These are phyloP conservation scores for Chrysophaeum taylorii DNA, from an alignment of 352 stramenopile species.

Conservation along the genomic window DNA sequence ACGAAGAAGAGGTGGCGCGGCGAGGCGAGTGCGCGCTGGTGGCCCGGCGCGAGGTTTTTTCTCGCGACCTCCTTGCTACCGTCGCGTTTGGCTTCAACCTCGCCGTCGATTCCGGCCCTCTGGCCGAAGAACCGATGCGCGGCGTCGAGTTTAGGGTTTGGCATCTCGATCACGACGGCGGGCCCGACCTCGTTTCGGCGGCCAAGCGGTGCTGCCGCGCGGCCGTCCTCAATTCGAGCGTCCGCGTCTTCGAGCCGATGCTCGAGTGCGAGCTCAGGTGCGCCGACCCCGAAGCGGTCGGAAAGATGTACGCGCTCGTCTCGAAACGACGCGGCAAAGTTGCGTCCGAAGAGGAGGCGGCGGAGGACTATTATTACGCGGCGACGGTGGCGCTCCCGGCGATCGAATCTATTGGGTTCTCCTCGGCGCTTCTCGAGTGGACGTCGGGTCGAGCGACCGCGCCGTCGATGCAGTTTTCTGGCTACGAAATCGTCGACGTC, in stretches of 20 bases:
- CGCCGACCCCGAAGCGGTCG: neutral
- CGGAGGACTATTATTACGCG: too few species aligned
- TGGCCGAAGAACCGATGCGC: slow-evolving; percentile 7
- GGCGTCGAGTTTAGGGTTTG: neutral
- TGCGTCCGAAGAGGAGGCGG: neutral
- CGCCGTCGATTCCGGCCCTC: neutral
- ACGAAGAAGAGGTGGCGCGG: too few species aligned
- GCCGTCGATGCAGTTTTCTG: neutral
- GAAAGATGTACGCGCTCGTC: neutral
- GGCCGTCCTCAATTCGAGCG: neutral
- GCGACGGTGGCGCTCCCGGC: neutral
- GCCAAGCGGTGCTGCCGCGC: neutral
- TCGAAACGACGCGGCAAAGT: neutral
- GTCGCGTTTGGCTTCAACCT: neutral
- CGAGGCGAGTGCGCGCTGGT: too few species aligned
- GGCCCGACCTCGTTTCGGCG: neutral
- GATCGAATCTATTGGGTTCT: neutral
- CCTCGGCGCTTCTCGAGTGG: neutral
- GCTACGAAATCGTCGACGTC: neutral
- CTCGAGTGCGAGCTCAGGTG: slow-evolving; percentile 5
- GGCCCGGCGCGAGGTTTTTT: too few species aligned
- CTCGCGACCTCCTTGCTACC: neutral
- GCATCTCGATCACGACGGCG: too few species aligned
- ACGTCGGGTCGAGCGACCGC: neutral
- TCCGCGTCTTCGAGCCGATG: neutral